Evolutionary conservation across 1,139 yeast genomes (phyloP).

Genomic region (Kurtzmaniella natalensis): DNA sequence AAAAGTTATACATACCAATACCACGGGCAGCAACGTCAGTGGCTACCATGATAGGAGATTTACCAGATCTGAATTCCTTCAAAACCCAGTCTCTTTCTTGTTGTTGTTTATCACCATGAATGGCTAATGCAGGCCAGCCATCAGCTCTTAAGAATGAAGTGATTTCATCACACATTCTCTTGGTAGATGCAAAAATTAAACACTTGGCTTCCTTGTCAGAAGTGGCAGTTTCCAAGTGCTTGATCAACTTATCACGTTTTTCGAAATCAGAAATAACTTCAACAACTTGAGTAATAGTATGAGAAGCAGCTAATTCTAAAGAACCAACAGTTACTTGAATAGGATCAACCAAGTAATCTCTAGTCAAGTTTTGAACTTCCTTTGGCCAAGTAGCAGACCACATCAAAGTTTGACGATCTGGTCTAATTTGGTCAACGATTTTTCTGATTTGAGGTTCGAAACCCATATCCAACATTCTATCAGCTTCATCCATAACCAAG

Average conservation of each 20-base stretch:
- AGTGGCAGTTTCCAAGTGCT: constrained; percentile 82
- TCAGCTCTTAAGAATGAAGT: constrained; percentile 89
- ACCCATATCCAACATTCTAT: constrained; percentile 96
- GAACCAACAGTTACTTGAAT: constrained; percentile 97
- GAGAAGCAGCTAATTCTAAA: constrained; percentile 92
- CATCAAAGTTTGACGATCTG: constrained; percentile 97
- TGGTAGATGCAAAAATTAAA: constrained; percentile 88
- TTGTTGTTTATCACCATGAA: constrained; percentile 98
- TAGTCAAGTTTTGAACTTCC: constrained; percentile 89
- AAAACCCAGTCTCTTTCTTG: constrained; percentile 99
- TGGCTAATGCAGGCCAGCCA: constrained; percentile 99
- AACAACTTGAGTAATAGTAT: constrained; percentile 88
- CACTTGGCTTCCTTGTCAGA: constrained; percentile 73
- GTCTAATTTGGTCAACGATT: constrained; percentile 92
- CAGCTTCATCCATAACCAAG: constrained; percentile 95
- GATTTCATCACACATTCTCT: constrained; percentile 95
- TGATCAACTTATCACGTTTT: constrained; percentile 83
- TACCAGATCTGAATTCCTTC: constrained; percentile 85
- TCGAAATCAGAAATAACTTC: constrained; percentile 90
- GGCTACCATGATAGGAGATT: constrained; percentile 96
- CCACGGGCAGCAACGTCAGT: constrained; percentile 99
- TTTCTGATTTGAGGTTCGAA: constrained; percentile 95
- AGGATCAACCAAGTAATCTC: constrained; percentile 86
- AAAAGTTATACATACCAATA: constrained; percentile 78
- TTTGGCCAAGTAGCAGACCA: constrained; percentile 99